Conservation (phyloP, 495 filamentous ascomycete genomes). For the Lasiosphaeris hirsuta region DNA sequence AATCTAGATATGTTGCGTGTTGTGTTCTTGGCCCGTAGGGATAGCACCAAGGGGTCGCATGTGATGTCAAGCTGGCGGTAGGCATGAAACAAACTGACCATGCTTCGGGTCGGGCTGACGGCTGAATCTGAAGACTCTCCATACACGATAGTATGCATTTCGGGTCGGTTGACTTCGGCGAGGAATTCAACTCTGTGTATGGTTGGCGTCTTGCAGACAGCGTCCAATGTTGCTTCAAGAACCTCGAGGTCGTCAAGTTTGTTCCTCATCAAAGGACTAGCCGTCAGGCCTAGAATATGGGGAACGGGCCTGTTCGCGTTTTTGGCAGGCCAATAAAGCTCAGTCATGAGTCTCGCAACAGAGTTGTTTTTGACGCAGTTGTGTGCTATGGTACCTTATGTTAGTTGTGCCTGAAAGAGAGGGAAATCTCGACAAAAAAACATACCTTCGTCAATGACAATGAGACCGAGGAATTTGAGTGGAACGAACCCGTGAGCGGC, state of each 20-base stretch:
- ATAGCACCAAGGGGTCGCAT: slow-evolving; percentile 68
- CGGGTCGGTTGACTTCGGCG: slow-evolving; percentile 63
- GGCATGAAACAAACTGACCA: slow-evolving; percentile 35
- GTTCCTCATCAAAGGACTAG: slow-evolving; percentile 70
- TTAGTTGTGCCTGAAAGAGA: slow-evolving; percentile 4
- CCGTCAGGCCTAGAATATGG: slow-evolving; percentile 77
- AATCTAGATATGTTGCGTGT: slow-evolving; percentile 39
- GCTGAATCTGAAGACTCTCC: slow-evolving; percentile 7
- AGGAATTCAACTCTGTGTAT: slow-evolving; percentile 67
- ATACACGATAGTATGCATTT: slow-evolving; percentile 54
- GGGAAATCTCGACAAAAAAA: not conserved
- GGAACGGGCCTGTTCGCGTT: slow-evolving; percentile 50
- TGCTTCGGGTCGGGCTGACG: slow-evolving; percentile 21
- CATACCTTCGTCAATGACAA: slow-evolving; percentile 89
- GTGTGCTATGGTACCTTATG: slow-evolving; percentile 58
- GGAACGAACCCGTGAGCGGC: slow-evolving; percentile 75
- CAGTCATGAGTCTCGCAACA: slow-evolving; percentile 72
- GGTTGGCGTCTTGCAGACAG: slow-evolving; percentile 69
- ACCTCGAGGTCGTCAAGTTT: slow-evolving; percentile 46
- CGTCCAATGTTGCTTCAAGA: slow-evolving; percentile 75
- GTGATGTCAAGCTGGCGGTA: slow-evolving; percentile 54
- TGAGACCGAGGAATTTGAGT: slow-evolving; percentile 60
- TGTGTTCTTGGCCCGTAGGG: slow-evolving; percentile 39
- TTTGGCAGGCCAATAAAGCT: slow-evolving; percentile 59
- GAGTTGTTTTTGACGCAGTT: slow-evolving; percentile 63